A percentile compares a stretch with the other conserved stretches of the same genome.
These are phyloP conservation scores for Adansonia gregorii DNA, from an alignment of 441 rosid genomes.

Conservation along the genomic window DNA sequence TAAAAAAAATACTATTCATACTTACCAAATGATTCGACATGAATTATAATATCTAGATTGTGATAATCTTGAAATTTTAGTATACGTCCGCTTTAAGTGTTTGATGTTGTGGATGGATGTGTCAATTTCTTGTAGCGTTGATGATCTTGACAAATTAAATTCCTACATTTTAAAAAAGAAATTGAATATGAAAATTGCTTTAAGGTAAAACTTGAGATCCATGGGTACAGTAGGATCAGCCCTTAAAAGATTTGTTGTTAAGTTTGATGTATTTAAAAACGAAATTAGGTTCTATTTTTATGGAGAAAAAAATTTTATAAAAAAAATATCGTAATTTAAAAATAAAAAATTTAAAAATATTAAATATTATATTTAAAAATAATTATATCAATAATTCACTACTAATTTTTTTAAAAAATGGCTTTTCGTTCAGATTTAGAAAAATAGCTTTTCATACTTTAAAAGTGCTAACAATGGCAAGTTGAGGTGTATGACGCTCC, in stretches of 20 bases:
- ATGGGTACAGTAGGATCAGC: neutral
- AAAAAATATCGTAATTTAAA: too few relatives aligned
- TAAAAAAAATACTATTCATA: too few relatives aligned
- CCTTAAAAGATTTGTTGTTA: neutral
- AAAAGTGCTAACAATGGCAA: neutral
- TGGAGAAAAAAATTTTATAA: neutral
- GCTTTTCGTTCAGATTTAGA: too few relatives aligned
- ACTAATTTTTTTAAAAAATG: too few relatives aligned
- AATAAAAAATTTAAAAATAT: too few relatives aligned
- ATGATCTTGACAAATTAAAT: neutral
- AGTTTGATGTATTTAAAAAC: neutral
- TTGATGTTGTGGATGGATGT: neutral
- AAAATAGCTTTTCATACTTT: neutral
- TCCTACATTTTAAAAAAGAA: neutral
- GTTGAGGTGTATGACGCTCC: neutral
- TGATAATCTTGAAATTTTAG: too few relatives aligned
- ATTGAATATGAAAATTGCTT: neutral
- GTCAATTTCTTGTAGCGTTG: neutral
- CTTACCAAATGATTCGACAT: too few relatives aligned
- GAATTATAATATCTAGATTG: neutral
- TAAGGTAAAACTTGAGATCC: neutral
- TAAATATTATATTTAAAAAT: too few relatives aligned
- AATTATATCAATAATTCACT: too few relatives aligned
- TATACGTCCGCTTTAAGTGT: neutral
- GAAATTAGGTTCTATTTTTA: neutral